These are phyloP conservation scores for Umbilicaria muhlenbergii DNA, from an alignment of 495 filamentous ascomycete species.

Conservation along the genomic window DNA sequence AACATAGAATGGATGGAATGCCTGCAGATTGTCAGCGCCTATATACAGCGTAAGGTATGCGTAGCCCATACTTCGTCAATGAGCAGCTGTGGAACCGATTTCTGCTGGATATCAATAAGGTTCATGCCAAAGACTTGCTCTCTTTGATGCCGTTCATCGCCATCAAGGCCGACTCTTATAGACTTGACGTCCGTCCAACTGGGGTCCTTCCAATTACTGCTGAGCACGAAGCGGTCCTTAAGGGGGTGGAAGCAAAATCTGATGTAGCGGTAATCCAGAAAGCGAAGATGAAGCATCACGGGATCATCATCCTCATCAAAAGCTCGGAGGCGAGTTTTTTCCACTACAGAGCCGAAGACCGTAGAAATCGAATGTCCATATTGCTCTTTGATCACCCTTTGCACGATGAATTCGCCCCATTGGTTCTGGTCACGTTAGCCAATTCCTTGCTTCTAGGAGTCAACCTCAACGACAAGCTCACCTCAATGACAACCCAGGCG, in stretches of 20 bases:
- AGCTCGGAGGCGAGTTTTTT: conserved; percentile 28
- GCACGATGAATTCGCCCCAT: conserved; percentile 78
- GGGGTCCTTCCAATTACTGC: conserved; percentile 86
- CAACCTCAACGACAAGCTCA: conserved; percentile 13
- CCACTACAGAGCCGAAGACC: conserved; percentile 57
- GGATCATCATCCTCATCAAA: conserved; percentile 82
- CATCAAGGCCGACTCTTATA: conserved; percentile 73
- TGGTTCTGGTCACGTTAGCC: conserved; percentile 45
- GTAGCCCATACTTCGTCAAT: conserved; percentile 59
- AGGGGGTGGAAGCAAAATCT: conserved; percentile 81
- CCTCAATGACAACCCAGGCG: conserved; percentile 84
- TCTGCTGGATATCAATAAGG: conserved; percentile 79
- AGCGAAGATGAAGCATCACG: conserved; percentile 49
- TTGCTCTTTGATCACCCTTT: conserved; percentile 42
- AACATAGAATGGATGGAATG: conserved; percentile 94
- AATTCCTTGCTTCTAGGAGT: not conserved
- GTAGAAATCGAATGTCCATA: conserved; percentile 78
- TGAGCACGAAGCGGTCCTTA: conserved; percentile 72
- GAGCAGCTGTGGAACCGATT: conserved; percentile 64
- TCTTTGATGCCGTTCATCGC: conserved; percentile 71
- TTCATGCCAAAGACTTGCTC: conserved; percentile 82
- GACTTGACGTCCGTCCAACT: conserved; percentile 63
- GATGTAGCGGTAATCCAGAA: conserved; percentile 84
- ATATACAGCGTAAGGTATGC: not conserved
- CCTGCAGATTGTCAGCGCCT: conserved; percentile 26